phyloP scores from a whole-genome alignment of 208 protist genomes.

The Wallacemonas sp. region DNA sequence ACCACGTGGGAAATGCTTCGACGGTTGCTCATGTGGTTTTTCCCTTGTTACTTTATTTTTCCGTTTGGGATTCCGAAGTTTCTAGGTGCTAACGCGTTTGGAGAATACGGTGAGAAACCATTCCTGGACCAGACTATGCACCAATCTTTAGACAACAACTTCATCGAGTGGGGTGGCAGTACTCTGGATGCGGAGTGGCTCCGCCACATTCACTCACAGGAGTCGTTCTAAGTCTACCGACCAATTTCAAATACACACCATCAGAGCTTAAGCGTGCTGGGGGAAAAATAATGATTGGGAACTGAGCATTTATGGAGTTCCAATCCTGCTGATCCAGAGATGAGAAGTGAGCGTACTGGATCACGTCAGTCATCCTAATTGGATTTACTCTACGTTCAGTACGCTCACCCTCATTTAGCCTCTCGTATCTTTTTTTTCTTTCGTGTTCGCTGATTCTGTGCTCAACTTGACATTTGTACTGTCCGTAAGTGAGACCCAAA shows the following conservation, averaged over 20 bases:
- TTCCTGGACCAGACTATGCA: constrained; percentile 81
- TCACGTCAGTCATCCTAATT: too few species aligned
- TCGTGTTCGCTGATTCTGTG: not conserved
- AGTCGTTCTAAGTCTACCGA: constrained; percentile 59
- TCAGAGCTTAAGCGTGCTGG: too few species aligned
- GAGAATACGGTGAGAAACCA: constrained; percentile 89
- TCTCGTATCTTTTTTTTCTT: constrained; percentile 4
- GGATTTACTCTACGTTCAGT: not conserved
- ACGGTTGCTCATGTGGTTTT: constrained; percentile 83
- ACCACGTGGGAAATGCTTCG: constrained; percentile 88
- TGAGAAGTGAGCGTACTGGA: too few species aligned
- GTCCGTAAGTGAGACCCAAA: not conserved
- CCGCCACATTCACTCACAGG: constrained; percentile 87
- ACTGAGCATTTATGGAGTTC: too few species aligned
- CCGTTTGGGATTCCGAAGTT: constrained; percentile 85
- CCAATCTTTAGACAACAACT: constrained; percentile 83
- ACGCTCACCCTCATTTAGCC: not conserved
- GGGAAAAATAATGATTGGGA: too few species aligned
- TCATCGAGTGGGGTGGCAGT: constrained; percentile 83
- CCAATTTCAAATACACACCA: not conserved
- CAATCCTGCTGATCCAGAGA: too few species aligned
- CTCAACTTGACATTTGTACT: not conserved
- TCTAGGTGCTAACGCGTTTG: constrained; percentile 67
- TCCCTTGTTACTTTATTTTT: constrained; percentile 88
- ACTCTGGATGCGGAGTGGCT: constrained; percentile 86